These are phyloP conservation scores for Tubosaeta brunneosetosa DNA, from an alignment of 768 basidiomycete genomes.

Conservation along the genomic window DNA sequence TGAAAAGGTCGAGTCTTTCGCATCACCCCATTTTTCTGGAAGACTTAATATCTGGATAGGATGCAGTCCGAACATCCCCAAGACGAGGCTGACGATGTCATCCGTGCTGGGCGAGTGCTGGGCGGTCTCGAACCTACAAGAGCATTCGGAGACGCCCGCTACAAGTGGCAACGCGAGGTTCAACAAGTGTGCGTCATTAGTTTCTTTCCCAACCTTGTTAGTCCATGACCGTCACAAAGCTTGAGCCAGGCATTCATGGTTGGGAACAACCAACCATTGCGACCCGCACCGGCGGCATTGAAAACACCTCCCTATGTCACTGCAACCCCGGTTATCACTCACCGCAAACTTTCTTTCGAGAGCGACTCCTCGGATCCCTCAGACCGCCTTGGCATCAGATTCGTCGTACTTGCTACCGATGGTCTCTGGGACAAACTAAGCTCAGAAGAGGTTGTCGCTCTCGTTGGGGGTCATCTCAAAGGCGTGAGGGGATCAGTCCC, in stretches of 20 bases:
- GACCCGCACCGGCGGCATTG: constrained; percentile 55
- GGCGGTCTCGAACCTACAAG: constrained; percentile 85
- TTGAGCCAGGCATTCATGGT: constrained; percentile 63
- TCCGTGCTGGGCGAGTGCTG: constrained; percentile 76
- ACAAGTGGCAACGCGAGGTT: constrained; percentile 77
- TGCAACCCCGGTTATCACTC: constrained; percentile 75
- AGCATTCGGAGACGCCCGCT: constrained; percentile 85
- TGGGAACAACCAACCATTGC: constrained; percentile 56
- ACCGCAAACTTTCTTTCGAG: constrained; percentile 60
- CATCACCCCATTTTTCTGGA: neutral
- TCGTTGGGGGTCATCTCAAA: constrained; percentile 77
- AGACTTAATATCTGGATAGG: constrained; percentile 33
- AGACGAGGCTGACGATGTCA: constrained; percentile 67
- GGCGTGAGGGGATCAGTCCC: constrained; percentile 64
- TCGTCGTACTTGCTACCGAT: constrained; percentile 88
- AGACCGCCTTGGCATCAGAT: constrained; percentile 41
- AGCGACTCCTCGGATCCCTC: constrained; percentile 20
- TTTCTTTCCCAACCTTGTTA: neutral
- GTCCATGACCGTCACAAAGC: constrained; percentile 26
- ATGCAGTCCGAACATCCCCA: constrained; percentile 80
- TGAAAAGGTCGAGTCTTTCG: constrained; percentile 57
- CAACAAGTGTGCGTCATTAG: constrained; percentile 58
- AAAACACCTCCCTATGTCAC: constrained; percentile 94
- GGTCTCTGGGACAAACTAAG: constrained; percentile 70
- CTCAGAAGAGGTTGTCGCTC: constrained; percentile 82